Evolutionary conservation across 306 rosid genomes (phyloP).

Genomic region (Cotoneaster glaucophyllus): DNA sequence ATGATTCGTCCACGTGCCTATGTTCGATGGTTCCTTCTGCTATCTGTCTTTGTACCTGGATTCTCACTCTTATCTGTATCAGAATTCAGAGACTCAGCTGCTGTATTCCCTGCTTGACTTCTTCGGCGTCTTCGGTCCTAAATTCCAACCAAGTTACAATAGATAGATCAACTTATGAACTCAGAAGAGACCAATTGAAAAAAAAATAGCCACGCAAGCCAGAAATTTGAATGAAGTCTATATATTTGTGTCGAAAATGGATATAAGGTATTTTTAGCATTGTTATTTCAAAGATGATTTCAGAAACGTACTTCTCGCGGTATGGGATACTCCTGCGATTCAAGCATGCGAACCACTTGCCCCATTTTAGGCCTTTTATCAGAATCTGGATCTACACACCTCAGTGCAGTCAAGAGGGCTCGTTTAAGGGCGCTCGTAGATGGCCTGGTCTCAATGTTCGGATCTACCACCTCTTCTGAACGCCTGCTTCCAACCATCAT

Average conservation of each 20-base stretch:
- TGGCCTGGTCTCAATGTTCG: slow-evolving; percentile 76
- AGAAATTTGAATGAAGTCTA: not conserved
- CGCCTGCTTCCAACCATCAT: slow-evolving; percentile 90
- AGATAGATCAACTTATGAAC: slow-evolving; percentile 12
- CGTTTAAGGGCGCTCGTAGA: slow-evolving; percentile 85
- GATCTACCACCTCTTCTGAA: slow-evolving; percentile 88
- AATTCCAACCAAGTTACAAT: slow-evolving; percentile 10
- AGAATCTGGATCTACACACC: slow-evolving; percentile 89
- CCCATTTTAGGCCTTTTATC: slow-evolving; percentile 88
- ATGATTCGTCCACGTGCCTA: slow-evolving; percentile 24
- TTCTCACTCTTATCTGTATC: slow-evolving; percentile 48
- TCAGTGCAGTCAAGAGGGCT: slow-evolving; percentile 80
- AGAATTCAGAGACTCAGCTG: slow-evolving; percentile 30
- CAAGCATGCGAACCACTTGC: slow-evolving; percentile 95
- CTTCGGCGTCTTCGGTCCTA: slow-evolving; percentile 68
- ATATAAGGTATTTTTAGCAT: not conserved
- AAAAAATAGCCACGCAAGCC: not conserved
- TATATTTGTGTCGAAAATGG: not conserved
- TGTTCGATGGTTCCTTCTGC: slow-evolving; percentile 35
- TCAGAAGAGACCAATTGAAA: not conserved
- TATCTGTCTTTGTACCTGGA: slow-evolving; percentile 35
- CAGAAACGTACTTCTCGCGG: slow-evolving; percentile 68
- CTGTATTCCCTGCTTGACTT: slow-evolving; percentile 39
- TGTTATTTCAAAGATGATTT: slow-evolving; percentile 1
- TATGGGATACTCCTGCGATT: slow-evolving; percentile 85